Percentiles rank a stretch among this genome's conserved stretches.
These are phyloP conservation scores for Haematococcus sp. DNA, from an alignment of 139 green algal species.

Conservation along the genomic window DNA sequence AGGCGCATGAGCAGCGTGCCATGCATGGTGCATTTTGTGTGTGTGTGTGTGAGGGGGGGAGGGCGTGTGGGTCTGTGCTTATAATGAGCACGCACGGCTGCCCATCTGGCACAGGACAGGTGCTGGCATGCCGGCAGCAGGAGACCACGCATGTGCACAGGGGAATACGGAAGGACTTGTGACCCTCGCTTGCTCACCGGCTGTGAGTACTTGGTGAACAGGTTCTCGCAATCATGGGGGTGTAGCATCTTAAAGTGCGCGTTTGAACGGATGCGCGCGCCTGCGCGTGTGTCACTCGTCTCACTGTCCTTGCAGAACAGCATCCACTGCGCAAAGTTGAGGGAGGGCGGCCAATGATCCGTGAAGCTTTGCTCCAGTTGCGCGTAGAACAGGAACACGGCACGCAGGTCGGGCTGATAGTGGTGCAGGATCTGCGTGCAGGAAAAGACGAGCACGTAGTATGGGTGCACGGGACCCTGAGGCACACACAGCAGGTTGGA, in stretches of 20 bases:
- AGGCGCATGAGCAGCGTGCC: not conserved
- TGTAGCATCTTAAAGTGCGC: constrained; percentile 37
- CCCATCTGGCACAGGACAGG: no score
- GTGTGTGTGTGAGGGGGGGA: no score
- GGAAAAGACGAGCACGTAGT: not conserved
- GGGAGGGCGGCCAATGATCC: constrained; percentile 49
- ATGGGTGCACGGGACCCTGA: no score
- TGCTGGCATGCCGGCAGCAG: not conserved
- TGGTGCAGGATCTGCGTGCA: constrained; percentile 34
- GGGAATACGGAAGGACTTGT: no score
- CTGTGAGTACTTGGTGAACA: constrained; percentile 36
- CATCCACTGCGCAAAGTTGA: constrained; percentile 50
- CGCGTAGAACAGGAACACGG: constrained; percentile 64
- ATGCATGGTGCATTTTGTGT: no score
- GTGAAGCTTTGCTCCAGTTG: constrained; percentile 47
- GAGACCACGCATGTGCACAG: no score
- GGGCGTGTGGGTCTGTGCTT: no score
- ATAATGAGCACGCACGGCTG: no score
- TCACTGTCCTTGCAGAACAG: constrained; percentile 55
- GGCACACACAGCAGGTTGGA: not conserved
- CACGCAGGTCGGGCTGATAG: constrained; percentile 45
- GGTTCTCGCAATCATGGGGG: constrained; percentile 29
- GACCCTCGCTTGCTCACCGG: no score
- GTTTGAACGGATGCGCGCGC: constrained; percentile 30
- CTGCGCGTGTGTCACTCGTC: constrained; percentile 38